A percentile compares a stretch with the other conserved stretches of the same genome.
phyloP scores from a whole-genome alignment of 345 rosid genomes.

The Luvunga scandens region DNA sequence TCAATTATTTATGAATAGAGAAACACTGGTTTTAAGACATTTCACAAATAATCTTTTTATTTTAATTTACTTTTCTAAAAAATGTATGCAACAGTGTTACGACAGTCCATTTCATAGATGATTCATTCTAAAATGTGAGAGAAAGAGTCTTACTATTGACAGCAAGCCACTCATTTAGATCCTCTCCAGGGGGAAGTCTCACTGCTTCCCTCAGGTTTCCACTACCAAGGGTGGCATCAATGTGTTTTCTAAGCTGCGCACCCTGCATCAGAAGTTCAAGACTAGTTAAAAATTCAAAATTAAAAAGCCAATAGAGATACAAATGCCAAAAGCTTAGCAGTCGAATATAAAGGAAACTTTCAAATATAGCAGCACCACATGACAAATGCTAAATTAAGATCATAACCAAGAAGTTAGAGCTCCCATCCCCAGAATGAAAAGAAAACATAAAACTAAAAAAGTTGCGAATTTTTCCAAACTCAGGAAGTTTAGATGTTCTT shows the following conservation, averaged over 20 bases:
- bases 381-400: not conserved
- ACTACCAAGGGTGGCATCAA: conserved; percentile 96
- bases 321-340: conserved; percentile 1
- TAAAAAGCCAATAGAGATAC: not conserved
- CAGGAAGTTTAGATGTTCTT: not conserved
- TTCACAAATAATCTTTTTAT: not conserved
- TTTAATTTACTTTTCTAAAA: no score
- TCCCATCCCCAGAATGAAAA: not conserved
- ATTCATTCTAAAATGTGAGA: not conserved
- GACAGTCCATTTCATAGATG: not conserved
- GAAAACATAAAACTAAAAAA: not conserved
- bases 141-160: conserved; percentile 69
- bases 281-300: conserved; percentile 14
- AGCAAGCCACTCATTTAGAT: conserved; percentile 97
- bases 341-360: not conserved
- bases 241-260: conserved; percentile 94
- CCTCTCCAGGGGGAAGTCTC: conserved; percentile 98
- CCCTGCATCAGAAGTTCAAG: conserved; percentile 54
- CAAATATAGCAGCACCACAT: not conserved
- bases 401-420: not conserved
- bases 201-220: conserved; percentile 99
- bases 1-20: not conserved
- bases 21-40: not conserved
- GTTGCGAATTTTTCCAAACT: not conserved
- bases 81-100: not conserved